A percentile compares a stretch with the other conserved stretches of the same genome.
Conservation (phyloP, 2,329 filamentous ascomycete genomes). For the Alternaria dauci region DNA sequence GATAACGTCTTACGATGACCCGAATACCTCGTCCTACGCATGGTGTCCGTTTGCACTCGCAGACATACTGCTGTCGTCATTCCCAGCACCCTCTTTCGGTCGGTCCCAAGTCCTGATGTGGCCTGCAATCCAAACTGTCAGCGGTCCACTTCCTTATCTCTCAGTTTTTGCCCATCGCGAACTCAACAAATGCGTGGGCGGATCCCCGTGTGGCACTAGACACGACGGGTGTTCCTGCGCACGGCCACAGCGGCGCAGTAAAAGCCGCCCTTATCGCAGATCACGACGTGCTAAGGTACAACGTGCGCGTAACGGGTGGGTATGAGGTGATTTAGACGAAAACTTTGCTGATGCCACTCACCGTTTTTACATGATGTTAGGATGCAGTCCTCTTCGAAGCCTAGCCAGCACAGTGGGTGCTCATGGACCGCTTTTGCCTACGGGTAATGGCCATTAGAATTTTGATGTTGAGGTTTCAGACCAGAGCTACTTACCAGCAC, state of each 20-base stretch:
- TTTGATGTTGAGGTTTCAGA: conserved; percentile 9
- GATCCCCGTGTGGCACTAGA: conserved; percentile 11
- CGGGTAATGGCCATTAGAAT: conserved; percentile 11
- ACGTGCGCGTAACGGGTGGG: conserved; percentile 17
- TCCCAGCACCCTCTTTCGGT: conserved; percentile 60
- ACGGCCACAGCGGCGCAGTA: conserved; percentile 24
- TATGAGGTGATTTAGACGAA: conserved; percentile 16
- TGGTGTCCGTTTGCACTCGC: conserved; percentile 34
- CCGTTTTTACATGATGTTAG: conserved; percentile 91
- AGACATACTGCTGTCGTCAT: conserved; percentile 42
- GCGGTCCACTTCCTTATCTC: conserved; percentile 33
- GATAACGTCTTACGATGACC: background rate
- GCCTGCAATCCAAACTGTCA: conserved; percentile 57
- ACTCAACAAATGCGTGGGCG: conserved; percentile 26
- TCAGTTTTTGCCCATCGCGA: conserved; percentile 8
- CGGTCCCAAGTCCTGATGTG: conserved; percentile 79
- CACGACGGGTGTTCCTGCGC: conserved; percentile 38
- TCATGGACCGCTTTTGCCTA: conserved; percentile 84
- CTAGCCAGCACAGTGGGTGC: conserved; percentile 87
- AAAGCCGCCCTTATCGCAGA: conserved; percentile 36
- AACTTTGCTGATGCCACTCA: conserved; percentile 57
- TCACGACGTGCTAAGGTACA: conserved; percentile 4
- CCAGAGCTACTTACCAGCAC: conserved; percentile 73
- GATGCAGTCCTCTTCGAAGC: conserved; percentile 93
- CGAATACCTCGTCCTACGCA: conserved; percentile 8